Conservation (phyloP, 768 basidiomycete genomes). For the Melanogaster broomeanus region DNA sequence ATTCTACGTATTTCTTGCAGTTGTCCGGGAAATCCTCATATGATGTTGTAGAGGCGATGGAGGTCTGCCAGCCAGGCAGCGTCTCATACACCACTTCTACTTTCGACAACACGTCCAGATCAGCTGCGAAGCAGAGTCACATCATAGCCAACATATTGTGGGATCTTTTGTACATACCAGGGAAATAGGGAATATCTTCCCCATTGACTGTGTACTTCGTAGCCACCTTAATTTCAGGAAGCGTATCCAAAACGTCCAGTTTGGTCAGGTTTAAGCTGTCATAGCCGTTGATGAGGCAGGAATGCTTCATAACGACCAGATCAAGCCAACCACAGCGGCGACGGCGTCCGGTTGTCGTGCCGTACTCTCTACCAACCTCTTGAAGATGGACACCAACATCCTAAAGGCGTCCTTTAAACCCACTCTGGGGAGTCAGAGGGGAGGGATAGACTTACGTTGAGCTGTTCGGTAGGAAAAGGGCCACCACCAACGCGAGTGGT, state of each 20-base stretch:
- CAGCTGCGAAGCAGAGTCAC: slow-evolving; percentile 49
- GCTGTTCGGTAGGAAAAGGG: slow-evolving; percentile 95
- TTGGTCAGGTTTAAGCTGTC: slow-evolving; percentile 94
- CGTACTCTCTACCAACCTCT: slow-evolving; percentile 91
- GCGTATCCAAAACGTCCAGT: slow-evolving; percentile 85
- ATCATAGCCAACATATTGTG: not conserved
- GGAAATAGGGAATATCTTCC: slow-evolving; percentile 80
- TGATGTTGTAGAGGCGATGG: slow-evolving; percentile 61
- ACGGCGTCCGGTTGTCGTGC: slow-evolving; percentile 89
- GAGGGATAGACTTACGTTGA: slow-evolving; percentile 59
- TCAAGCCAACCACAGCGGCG: slow-evolving; percentile 98
- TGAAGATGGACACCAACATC: slow-evolving; percentile 84
- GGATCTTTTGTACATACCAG: slow-evolving; percentile 53
- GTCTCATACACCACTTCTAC: slow-evolving; percentile 89
- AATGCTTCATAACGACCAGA: slow-evolving; percentile 92
- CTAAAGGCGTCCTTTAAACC: slow-evolving; percentile 38
- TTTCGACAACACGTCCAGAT: slow-evolving; percentile 75
- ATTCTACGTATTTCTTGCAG: slow-evolving; percentile 84
- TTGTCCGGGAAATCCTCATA: slow-evolving; percentile 82
- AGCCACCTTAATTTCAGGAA: slow-evolving; percentile 87
- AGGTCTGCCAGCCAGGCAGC: slow-evolving; percentile 87
- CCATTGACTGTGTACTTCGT: slow-evolving; percentile 79
- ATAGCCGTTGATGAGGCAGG: slow-evolving; percentile 94
- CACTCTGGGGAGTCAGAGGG: not conserved
- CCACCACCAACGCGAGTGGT: slow-evolving; percentile 99